A percentile compares a stretch with the other conserved stretches of the same genome.
These are phyloP conservation scores for Scheffersomyces spartinae DNA, from an alignment of 805 yeast species.

Conservation along the genomic window DNA sequence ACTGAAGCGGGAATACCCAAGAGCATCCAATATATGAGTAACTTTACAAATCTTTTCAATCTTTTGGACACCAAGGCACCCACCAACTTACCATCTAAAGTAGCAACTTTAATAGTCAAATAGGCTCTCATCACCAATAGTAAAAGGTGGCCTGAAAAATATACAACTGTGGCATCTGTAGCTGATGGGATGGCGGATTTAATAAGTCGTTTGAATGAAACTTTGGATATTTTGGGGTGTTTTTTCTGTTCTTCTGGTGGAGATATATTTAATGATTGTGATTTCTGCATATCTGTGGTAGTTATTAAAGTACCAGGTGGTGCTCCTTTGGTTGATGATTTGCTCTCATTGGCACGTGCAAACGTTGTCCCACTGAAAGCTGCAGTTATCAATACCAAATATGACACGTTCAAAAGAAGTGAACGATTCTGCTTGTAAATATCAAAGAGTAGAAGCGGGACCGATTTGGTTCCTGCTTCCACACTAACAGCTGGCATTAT, in stretches of 20 bases:
- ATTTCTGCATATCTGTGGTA: no score
- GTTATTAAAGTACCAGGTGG: no score
- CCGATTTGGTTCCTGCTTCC: no score
- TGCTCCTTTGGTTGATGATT: constrained; percentile 1
- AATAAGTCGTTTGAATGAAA: constrained; percentile 17
- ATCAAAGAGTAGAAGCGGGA: constrained; percentile 17
- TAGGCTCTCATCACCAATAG: constrained; percentile 59
- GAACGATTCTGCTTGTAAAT: constrained; percentile 30
- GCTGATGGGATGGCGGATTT: constrained; percentile 23
- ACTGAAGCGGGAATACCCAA: constrained; percentile 81
- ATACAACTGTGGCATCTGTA: constrained; percentile 16
- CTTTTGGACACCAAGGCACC: constrained; percentile 67
- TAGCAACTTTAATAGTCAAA: constrained; percentile 72
- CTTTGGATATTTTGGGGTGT: constrained; percentile 16
- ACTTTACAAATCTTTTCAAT: constrained; percentile 50
- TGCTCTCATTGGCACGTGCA: constrained; percentile 5
- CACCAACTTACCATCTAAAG: constrained; percentile 76
- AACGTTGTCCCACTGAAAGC: constrained; percentile 33
- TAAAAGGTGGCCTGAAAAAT: constrained; percentile 41
- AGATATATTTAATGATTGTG: no score
- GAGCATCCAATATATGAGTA: constrained; percentile 66
- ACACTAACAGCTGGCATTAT: no score
- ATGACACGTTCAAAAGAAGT: constrained; percentile 28
- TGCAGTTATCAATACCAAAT: constrained; percentile 28
- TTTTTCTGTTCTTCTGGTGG: constrained; percentile 9